Evolutionary conservation across 1,284 basidiomycete species (phyloP).

Genomic region (Rhizoctonia solani): DNA sequence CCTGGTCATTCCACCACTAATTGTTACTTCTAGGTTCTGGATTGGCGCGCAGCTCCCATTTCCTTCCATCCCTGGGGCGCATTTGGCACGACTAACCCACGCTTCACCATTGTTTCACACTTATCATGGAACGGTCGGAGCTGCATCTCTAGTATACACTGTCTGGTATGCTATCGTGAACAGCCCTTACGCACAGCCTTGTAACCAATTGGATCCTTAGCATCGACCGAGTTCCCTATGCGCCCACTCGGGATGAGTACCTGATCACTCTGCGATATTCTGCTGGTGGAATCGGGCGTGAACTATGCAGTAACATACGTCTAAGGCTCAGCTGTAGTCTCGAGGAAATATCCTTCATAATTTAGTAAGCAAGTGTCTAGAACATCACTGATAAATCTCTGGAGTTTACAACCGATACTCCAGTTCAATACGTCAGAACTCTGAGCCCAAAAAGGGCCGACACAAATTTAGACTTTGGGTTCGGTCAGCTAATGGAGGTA

Average conservation of each 20-base stretch:
- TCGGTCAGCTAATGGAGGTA: constrained; percentile 18
- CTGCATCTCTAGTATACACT: constrained; percentile 6
- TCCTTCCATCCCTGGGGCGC: constrained; percentile 16
- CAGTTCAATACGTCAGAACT: constrained; percentile 18
- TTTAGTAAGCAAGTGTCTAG: constrained; percentile 1
- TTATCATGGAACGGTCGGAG: constrained; percentile 11
- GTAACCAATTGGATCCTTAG: not conserved
- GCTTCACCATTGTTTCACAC: constrained; percentile 17
- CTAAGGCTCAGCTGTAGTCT: constrained; percentile 16
- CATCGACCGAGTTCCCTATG: constrained; percentile 7
- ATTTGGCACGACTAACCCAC: constrained; percentile 5
- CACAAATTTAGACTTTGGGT: constrained; percentile 32
- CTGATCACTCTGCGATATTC: constrained; percentile 11
- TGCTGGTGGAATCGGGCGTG: constrained; percentile 2
- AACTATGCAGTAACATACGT: constrained; percentile 15
- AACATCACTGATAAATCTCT: not conserved
- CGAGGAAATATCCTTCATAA: constrained; percentile 14
- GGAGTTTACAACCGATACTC: not conserved
- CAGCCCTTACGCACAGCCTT: no score
- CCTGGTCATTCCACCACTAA: not conserved
- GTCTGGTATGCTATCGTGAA: constrained; percentile 9
- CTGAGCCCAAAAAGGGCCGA: constrained; percentile 15
- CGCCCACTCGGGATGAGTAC: constrained; percentile 22
- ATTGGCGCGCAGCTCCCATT: constrained; percentile 24
- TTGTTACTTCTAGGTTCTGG: constrained; percentile 15